Conservation (phyloP, 2,329 filamentous ascomycete genomes). For the Calonectria naviculata region DNA sequence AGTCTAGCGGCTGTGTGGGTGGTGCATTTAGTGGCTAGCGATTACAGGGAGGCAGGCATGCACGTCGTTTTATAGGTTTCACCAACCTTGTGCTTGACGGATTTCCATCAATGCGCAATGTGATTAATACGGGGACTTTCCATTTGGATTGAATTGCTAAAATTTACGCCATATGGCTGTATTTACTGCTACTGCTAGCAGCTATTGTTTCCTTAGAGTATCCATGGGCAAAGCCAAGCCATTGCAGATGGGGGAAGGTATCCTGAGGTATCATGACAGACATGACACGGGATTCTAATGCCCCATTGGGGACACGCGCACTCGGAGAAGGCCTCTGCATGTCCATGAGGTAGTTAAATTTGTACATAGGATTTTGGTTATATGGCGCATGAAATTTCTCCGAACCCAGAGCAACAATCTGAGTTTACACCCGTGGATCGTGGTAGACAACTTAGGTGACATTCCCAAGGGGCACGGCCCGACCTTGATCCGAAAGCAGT, state of each 20-base stretch:
- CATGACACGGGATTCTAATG: background rate
- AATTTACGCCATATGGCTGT: background rate
- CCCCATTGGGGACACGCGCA: no score
- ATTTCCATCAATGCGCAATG: background rate
- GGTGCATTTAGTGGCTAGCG: background rate
- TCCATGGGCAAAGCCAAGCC: background rate
- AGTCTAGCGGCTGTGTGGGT: background rate
- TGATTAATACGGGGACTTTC: background rate
- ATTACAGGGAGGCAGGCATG: background rate
- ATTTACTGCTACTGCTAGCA: background rate
- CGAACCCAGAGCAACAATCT: no score
- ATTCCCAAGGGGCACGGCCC: no score
- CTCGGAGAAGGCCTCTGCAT: background rate
- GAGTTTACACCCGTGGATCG: no score
- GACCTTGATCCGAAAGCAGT: background rate
- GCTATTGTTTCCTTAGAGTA: background rate
- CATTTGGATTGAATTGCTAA: background rate
- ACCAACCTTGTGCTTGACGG: background rate
- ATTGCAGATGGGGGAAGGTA: background rate
- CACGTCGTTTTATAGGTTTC: background rate
- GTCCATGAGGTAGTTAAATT: background rate
- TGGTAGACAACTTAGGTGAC: no score
- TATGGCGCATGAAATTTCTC: no score
- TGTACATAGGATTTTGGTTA: background rate
- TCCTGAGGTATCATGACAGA: background rate